Conservation (phyloP, 2,329 filamentous ascomycete genomes). For the Fusarium sterilihyphosum region DNA sequence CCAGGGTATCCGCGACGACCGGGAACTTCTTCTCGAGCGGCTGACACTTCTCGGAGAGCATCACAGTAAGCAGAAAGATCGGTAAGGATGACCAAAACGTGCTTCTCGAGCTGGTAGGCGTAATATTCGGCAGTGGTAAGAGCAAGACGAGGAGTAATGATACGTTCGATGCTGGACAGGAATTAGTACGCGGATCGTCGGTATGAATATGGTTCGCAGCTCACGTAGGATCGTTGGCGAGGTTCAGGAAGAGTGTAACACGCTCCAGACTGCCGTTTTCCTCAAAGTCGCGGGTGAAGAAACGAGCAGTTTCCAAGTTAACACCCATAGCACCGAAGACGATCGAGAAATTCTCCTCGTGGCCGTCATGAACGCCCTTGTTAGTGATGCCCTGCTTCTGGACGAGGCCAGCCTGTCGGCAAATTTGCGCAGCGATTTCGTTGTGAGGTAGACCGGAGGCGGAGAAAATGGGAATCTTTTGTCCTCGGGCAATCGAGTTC, state of each 20-base stretch:
- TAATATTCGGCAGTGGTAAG: conserved; percentile 99
- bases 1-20: conserved; percentile 99
- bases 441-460: conserved; percentile 98
- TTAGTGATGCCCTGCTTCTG: conserved; percentile 80
- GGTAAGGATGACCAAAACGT: conserved; percentile 98
- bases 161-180: conserved; percentile 86
- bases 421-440: conserved; percentile 99
- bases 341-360: conserved; percentile 99
- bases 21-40: conserved; percentile 97
- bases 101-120: conserved; percentile 99
- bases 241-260: conserved; percentile 96
- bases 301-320: conserved; percentile 97
- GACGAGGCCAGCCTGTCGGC: conserved; percentile 94
- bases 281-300: conserved; percentile 98
- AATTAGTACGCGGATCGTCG: conserved; percentile 8
- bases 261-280: conserved; percentile 99
- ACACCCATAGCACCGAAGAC: conserved; percentile 99
- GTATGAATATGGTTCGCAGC: conserved; percentile 47
- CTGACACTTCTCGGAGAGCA: conserved; percentile 97
- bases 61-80: conserved; percentile 99
- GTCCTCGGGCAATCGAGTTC: conserved; percentile 97
- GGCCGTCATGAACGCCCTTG: conserved; percentile 95
- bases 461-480: conserved; percentile 99
- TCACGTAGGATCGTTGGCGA: conserved; percentile 98
- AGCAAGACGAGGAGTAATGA: conserved; percentile 97